Percentiles rank a stretch among this genome's conserved stretches.
Evolutionary conservation across 768 basidiomycete species (phyloP).

Genomic region (Boletus subcaerulescens): DNA sequence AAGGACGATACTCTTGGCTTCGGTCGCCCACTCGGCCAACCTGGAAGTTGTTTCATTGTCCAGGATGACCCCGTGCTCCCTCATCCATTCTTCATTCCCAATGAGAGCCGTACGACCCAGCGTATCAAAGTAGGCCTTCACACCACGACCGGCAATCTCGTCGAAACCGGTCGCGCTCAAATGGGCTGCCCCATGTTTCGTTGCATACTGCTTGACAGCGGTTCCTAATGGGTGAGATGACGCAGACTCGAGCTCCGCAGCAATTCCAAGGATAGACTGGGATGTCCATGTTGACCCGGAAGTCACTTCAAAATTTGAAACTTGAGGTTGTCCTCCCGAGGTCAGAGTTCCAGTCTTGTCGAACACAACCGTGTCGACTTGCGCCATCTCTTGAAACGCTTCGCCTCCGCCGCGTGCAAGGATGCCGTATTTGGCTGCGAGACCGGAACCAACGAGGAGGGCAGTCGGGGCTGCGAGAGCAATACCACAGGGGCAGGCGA

Average conservation of each 20-base stretch:
- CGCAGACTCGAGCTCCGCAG: constrained; percentile 51
- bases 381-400: constrained; percentile 80
- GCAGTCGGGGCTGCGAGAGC: constrained; percentile 86
- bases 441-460: constrained; percentile 75
- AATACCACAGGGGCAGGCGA: constrained; percentile 86
- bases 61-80: constrained; percentile 41
- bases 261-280: constrained; percentile 48
- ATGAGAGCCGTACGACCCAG: constrained; percentile 49
- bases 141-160: constrained; percentile 66
- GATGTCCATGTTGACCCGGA: constrained; percentile 27
- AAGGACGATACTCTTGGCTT: constrained; percentile 71
- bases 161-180: constrained; percentile 39
- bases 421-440: constrained; percentile 77
- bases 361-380: constrained; percentile 70
- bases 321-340: constrained; percentile 57
- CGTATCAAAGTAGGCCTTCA: constrained; percentile 47
- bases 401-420: constrained; percentile 85
- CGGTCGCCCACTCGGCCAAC: constrained; percentile 53
- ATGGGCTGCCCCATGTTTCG: constrained; percentile 29
- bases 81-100: constrained; percentile 69
- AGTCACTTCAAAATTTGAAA: constrained; percentile 48
- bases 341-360: constrained; percentile 90
- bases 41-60: constrained; percentile 26
- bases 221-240: constrained; percentile 65
- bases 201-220: constrained; percentile 54